A percentile compares a stretch with the other conserved stretches of the same genome.
phyloP scores from a whole-genome alignment of 352 stramenopile species.

The Pythium diclinum region DNA sequence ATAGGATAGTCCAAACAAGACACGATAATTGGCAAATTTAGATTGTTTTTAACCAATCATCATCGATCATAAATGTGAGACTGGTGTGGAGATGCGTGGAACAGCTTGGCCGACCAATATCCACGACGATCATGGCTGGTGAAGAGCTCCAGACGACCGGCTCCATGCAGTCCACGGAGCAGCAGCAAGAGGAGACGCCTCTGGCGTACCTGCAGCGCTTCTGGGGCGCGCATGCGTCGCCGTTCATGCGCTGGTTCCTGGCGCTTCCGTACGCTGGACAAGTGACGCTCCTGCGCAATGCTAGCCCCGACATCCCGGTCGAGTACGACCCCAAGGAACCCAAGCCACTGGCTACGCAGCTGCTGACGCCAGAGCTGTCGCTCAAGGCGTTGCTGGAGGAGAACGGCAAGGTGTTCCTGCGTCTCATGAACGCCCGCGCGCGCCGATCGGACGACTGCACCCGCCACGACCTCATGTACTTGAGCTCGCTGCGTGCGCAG shows the following conservation, averaged over 20 bases:
- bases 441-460: conserved; percentile 68
- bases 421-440: conserved; percentile 72
- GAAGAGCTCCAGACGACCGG: conserved; percentile 10
- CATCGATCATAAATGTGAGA: neutral
- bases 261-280: conserved; percentile 71
- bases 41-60: neutral
- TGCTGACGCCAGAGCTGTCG: conserved; percentile 69
- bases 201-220: conserved; percentile 66
- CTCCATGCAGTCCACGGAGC: neutral
- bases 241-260: conserved; percentile 87
- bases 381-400: conserved; percentile 73
- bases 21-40: neutral
- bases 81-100: neutral
- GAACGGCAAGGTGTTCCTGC: conserved; percentile 75
- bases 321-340: conserved; percentile 49
- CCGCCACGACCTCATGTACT: conserved; percentile 70
- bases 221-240: conserved; percentile 64
- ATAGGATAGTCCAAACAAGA: neutral
- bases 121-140: conserved; percentile 19
- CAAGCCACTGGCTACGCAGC: conserved; percentile 55
- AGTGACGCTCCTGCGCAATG: conserved; percentile 72
- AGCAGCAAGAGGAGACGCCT: conserved; percentile 34
- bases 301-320: conserved; percentile 69
- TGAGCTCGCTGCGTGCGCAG: conserved; percentile 50
- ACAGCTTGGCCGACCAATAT: neutral